Base-by-base conservation (phyloP, 2,329 filamentous ascomycete species). In the Sporothrix mexicana region DNA sequence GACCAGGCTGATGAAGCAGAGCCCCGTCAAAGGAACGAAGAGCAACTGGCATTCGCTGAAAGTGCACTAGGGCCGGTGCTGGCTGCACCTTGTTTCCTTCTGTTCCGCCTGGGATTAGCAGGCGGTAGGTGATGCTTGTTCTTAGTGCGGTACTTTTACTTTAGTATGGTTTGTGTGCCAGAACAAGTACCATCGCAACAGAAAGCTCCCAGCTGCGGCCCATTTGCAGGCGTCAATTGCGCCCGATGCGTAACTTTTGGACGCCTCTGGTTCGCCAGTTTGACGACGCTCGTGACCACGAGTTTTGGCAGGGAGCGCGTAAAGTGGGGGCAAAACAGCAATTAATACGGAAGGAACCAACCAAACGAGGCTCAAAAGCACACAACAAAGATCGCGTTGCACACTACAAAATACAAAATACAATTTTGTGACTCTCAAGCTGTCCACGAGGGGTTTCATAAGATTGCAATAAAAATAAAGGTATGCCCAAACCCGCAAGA, bases 1-100 rank as follows among this genome's bases (percentile, higher is more conserved):
- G 68, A 70, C 68, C 68, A 70, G 68, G 68, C 68, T 70, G 68
- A 70, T 70, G 68, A 70, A 70, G 53, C 68, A 47, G 20, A 55
- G 30, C 10, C 66, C 51, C 30, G n/a, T 55, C 47, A 69, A 53
- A 55, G 66, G 61, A 64, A 55, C 51, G 15, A 23, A n/a, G 13
- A n/a, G 20, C 13, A 25, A 68, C 64, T 49, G 64, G 13, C 45
- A 51, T 45, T 43, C 30, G 67, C 67, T 69, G 66, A 49, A 68
- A 68, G 25, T 8, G 66, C 66, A 41, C 47, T 70, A 49, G 53
- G 30, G 36, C 53, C 17, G n/a, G 23, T 43, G 25, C 49, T 69
- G 25, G 20, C 36, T 66, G 61, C 41, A 66, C 61, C 61, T 66
- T 43, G 25, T 20, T 43, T 62, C 30, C 17, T 2, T 53, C 51